These are phyloP conservation scores for Beta lomatogona DNA, from an alignment of 179 eudicot genomes.

Conservation along the genomic window DNA sequence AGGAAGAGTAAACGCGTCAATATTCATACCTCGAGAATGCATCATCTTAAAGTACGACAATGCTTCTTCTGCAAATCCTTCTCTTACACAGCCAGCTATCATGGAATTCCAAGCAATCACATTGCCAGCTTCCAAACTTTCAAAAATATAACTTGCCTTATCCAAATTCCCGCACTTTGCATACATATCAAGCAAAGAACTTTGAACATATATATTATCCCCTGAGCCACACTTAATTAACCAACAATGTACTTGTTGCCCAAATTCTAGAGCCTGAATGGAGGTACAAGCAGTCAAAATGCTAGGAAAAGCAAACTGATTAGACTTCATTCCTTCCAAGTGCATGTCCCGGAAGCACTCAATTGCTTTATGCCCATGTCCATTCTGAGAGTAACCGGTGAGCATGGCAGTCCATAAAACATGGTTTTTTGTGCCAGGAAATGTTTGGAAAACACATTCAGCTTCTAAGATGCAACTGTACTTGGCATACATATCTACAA, in stretches of 20 bases:
- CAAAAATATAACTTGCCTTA: constrained; percentile 51
- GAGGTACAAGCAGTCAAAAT: constrained; percentile 56
- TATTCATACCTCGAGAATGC: constrained; percentile 50
- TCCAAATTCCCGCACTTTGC: constrained; percentile 59
- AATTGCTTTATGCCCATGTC: constrained; percentile 48
- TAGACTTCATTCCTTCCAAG: constrained; percentile 55
- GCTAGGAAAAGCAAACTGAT: constrained; percentile 73
- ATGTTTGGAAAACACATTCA: constrained; percentile 45
- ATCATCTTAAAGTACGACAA: constrained; percentile 51
- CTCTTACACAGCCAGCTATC: constrained; percentile 65
- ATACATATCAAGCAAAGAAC: constrained; percentile 80
- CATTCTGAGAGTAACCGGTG: constrained; percentile 66
- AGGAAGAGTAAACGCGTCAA: constrained; percentile 76
- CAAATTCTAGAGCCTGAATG: constrained; percentile 40
- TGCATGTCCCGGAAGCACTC: constrained; percentile 56
- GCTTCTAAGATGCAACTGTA: constrained; percentile 54
- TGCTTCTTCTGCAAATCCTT: constrained; percentile 59
- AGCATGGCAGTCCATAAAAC: constrained; percentile 85
- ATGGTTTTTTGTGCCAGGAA: constrained; percentile 44
- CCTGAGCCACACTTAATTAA: constrained; percentile 52
- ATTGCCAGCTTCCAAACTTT: constrained; percentile 39
- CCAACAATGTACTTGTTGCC: constrained; percentile 65
- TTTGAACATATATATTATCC: constrained; percentile 51
- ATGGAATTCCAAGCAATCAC: constrained; percentile 75
- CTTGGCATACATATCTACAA: constrained; percentile 81